Base-by-base conservation (phyloP, 2,329 filamentous ascomycete genomes). In the Aspergillus alliaceus region DNA sequence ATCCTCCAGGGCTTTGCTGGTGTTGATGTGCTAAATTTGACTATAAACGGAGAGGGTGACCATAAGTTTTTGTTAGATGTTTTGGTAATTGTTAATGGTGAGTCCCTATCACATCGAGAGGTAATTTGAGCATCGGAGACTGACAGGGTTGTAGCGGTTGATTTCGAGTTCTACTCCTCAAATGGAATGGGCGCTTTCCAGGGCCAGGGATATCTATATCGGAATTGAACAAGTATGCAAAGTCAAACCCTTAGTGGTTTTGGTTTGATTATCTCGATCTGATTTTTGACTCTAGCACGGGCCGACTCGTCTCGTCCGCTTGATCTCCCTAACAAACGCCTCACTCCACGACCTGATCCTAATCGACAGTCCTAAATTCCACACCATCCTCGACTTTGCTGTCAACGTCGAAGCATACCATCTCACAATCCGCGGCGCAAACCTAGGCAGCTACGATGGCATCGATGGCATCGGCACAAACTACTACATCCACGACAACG, bases 321-420 rank as follows among this genome's bases (percentile, higher is more conserved):
- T 70, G 12, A 59, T 72, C 25, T 65, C 62, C 4, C 63, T 64
- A 4, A 64, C 59, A 2, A 65, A 69, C 31, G 59, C 63, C n/a
- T 59, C 69, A 1, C 60, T 70, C 4, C 71, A 73, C 51, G 68
- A 73, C 42, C 58, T 72, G 42, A 71, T 73, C 40, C 60, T 72
- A 2, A 66, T 73, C 6, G 68, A 73, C 40, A 67, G 64, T 24
- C 72, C 71, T 1, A 75, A 73, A 24, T 76, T 75, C 52, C 73
- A 76, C 53, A 66, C 75, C 6, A 65, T 75, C 1, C 65, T 76
- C 27, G 70, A 76, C 51, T 67, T 69, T 39, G 72, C 63, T 2
- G 61, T 67, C 8, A 76, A 76, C 44, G 60, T 75, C 11, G 74
- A 76, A 53, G 71, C 62, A 1, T 76, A 76, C 56, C 72, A 76